Evolutionary conservation across 176 grass and related monocot genomes (phyloP), one percentile per base, ranked within the genome.

Genomic region (Stipa capillata): DNA sequence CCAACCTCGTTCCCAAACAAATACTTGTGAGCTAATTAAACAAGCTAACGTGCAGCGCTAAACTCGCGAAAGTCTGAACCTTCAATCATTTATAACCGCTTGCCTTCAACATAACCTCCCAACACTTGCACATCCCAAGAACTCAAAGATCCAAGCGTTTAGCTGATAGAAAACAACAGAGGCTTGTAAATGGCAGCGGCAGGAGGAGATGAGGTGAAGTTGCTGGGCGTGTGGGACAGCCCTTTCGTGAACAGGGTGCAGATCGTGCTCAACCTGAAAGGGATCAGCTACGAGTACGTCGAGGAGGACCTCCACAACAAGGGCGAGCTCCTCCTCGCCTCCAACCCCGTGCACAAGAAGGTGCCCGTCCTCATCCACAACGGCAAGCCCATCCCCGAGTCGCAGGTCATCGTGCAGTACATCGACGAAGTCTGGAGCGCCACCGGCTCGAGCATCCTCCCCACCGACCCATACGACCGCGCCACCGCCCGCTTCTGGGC

Each of bases 301-400:
- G 74, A 91, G 74, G 82, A 89, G 36, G 83, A 83, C 20, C 64
- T 74, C 74, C 11, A 17, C 49, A 24, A 78, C 75, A 94, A 91
- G 79, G 91, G 92, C 79, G 29, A 79, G 5, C 74, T 74, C 7
- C 83, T 94, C 6, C 72, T 88, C 31, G 0, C 14, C 6, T 84
- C 36, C 74, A 94, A 91, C 71, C 88, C 88, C 1, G 74, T 91
- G 60, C 44, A 91, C 82, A 91, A 91, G 44, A 78, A 79, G 47
- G 77, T 94, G 2, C 91, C 91, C 4, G 85, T 90, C 54, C 73
- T 90, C 51, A 76, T 94, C 83, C 91, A 94, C 82, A 32, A 31
- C 29, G 85, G 74, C 48, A 85, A 41, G 72, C 74, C 83, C 9
- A 2, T 91, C 48, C 18, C 27, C 6, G 85, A 91, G 73, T 94